Base-by-base conservation (phyloP, 108 stramenopile species). In the Epithemia pelagica region DNA sequence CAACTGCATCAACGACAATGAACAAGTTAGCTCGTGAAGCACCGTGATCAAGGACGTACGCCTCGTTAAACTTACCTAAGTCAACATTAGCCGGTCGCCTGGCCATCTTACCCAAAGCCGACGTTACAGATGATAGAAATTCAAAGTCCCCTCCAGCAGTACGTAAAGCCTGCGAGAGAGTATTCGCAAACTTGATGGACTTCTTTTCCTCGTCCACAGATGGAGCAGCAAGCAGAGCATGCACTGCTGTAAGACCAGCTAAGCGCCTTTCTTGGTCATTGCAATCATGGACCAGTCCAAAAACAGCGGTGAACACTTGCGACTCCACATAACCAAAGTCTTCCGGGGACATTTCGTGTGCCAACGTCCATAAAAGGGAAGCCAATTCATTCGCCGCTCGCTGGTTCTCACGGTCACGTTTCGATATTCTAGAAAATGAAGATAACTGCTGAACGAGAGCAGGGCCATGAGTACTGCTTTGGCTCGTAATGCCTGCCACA, bases 1-100 rank as follows among this genome's bases (percentile, higher is more conserved):
- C 95, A 26, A 99, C 90, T 68, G 86, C 89, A 66, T 97, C 96
- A 46, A n/a, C n/a, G n/a, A n/a, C n/a, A n/a, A n/a, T n/a, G n/a
- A n/a, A n/a, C n/a, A n/a, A n/a, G n/a, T n/a, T n/a, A n/a, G n/a
- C n/a, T n/a, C n/a, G n/a, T n/a, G n/a, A n/a, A n/a, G n/a, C n/a
- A n/a, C n/a, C n/a, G n/a, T n/a, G n/a, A n/a, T n/a, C n/a, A n/a
- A n/a, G n/a, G n/a, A n/a, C n/a, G n/a, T n/a, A n/a, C n/a, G n/a
- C n/a, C n/a, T n/a, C 15, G 5, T 46, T 5, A 46, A 10, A 46
- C 37, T 46, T 46, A 46, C 37, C 37, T 15, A 46, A 46, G 37
- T 46, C 37, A 2, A 91, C 85, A 70, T 90, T 88, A 0, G 88
- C 68, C 10, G 87, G 73, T 22, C 88, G 75, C 52, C 61, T 70